Percentiles rank a stretch among this genome's conserved stretches.
Evolutionary conservation across 2,329 filamentous ascomycete genomes (phyloP).

Genomic region (Pseudopyricularia javanii): DNA sequence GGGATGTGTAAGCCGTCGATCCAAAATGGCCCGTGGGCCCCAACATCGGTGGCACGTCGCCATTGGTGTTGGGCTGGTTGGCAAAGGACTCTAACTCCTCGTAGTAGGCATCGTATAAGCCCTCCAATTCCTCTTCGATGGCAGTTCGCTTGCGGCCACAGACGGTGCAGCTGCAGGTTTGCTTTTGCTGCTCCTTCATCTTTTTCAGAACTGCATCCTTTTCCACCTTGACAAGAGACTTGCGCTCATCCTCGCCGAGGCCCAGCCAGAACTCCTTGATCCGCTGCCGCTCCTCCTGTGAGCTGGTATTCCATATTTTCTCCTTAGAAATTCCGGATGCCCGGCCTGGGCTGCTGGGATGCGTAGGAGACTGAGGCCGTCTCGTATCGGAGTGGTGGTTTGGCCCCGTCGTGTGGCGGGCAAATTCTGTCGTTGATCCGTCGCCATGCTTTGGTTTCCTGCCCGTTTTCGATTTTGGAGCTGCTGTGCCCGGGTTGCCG

Average conservation of each 20-base stretch:
- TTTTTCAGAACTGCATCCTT: constrained; percentile 96
- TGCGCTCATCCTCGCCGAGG: constrained; percentile 84
- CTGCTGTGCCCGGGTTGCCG: constrained; percentile 11
- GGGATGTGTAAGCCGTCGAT: constrained; percentile 39
- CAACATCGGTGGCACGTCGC: constrained; percentile 57
- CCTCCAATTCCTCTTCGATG: constrained; percentile 95
- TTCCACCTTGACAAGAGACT: constrained; percentile 92
- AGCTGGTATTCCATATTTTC: constrained; percentile 96
- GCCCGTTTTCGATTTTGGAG: constrained; percentile 42
- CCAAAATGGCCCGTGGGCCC: constrained; percentile 53
- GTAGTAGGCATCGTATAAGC: constrained; percentile 97
- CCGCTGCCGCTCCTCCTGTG: constrained; percentile 84
- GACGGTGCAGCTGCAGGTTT: constrained; percentile 95
- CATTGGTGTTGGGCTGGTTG: constrained; percentile 58
- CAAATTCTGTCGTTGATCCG: constrained; percentile 5
- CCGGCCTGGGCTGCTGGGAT: constrained; percentile 6
- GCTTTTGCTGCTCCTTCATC: constrained; percentile 99
- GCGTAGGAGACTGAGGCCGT: not conserved
- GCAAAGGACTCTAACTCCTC: constrained; percentile 96
- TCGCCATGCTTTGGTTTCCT: constrained; percentile 58
- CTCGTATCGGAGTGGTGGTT: constrained; percentile 1
- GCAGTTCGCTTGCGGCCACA: constrained; percentile 92
- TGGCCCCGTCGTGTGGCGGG: constrained; percentile 6
- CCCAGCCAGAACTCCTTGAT: constrained; percentile 99
- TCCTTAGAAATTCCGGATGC: constrained; percentile 46